These are phyloP conservation scores for Coemansia interrupta DNA, from an alignment of 192 early-diverging fungal genomes.

Conservation along the genomic window DNA sequence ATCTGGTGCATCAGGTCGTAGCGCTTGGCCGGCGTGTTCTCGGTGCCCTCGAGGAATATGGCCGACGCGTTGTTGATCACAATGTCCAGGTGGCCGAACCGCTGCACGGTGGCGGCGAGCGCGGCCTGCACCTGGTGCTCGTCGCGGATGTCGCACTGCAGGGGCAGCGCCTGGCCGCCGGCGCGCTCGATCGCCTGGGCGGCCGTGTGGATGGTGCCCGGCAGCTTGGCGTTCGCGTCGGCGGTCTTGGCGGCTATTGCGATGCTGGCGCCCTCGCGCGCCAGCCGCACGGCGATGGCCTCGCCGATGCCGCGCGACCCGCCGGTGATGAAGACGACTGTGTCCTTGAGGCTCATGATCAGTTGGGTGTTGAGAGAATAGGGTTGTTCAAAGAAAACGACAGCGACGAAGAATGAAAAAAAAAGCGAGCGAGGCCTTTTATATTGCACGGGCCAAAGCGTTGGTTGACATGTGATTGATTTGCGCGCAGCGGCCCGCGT, in stretches of 20 bases:
- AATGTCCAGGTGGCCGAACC: conserved; percentile 80
- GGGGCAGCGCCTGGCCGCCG: conserved; percentile 71
- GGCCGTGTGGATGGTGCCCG: conserved; percentile 79
- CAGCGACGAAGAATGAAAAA: too few relatives aligned
- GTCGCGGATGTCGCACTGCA: conserved; percentile 81
- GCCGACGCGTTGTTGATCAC: conserved; percentile 79
- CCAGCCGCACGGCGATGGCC: conserved; percentile 67
- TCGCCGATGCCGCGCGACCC: conserved; percentile 73
- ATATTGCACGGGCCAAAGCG: too few relatives aligned
- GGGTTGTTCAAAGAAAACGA: too few relatives aligned
- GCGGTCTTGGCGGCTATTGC: conserved; percentile 75
- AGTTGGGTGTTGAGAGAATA: neutral
- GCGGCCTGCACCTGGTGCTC: conserved; percentile 69
- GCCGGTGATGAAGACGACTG: conserved; percentile 58
- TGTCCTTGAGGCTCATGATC: conserved; percentile 1
- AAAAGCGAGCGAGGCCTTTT: too few relatives aligned
- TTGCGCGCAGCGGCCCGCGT: too few relatives aligned
- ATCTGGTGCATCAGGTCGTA: conserved; percentile 74
- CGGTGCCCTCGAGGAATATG: conserved; percentile 63
- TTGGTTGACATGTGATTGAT: too few relatives aligned
- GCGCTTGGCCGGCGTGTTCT: conserved; percentile 55
- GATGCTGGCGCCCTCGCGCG: conserved; percentile 64
- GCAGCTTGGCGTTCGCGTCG: conserved; percentile 67
- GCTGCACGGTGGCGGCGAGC: conserved; percentile 59
- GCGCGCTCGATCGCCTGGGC: conserved; percentile 67